Evolutionary conservation across 768 basidiomycete genomes (phyloP), one percentile per base, ranked within the genome.

Genomic region (Glaciozyma martinii): DNA sequence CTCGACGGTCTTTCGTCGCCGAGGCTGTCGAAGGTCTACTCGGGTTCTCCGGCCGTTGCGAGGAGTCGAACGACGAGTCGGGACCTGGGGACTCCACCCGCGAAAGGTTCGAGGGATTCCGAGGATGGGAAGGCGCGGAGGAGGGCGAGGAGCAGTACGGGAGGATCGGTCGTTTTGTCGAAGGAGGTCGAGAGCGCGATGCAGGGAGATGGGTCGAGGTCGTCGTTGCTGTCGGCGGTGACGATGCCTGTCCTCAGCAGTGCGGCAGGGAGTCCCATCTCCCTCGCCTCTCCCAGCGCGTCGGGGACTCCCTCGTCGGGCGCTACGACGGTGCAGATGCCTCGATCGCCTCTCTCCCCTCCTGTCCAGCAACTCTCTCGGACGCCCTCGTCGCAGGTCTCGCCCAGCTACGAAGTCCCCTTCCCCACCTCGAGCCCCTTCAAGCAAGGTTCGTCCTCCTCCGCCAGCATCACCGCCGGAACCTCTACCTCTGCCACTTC

Each of bases 381-480:
- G 15, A 40, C 37, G 37, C 37, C 37, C 10, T 23, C 18, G 19
- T 23, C 30, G 23, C 33, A 21, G 13, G 33, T 23, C 23, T 19
- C 16, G 19, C 50, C 60, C 21, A 43, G 50, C n/a, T 23, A 54
- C 44, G 71, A 60, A 2, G 32, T 63, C 5, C 56, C 66, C 27
- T 61, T 68, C 66, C 44, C 62, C 15, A 52, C 49, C 7, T 37
- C 55, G 58, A 65, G 52, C 32, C 66, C 68, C 4, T 56, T 56
- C 86, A 91, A 93, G 76, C 86, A 90, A 62, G 86, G 87, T 63
- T 93, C 90, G 29, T 85, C 89, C 15, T 92, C 90, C 9, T 94
- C 90, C 5, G 87, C 90, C 27, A 91, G 83, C 47, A 86, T 90
- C 77, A 82, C 87, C 16, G 23, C 85, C 85, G 76, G 90, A 85